Evolutionary conservation across 805 yeast species (phyloP), one percentile per base, ranked within the genome.

Genomic region (Lachancea dasiensis): DNA sequence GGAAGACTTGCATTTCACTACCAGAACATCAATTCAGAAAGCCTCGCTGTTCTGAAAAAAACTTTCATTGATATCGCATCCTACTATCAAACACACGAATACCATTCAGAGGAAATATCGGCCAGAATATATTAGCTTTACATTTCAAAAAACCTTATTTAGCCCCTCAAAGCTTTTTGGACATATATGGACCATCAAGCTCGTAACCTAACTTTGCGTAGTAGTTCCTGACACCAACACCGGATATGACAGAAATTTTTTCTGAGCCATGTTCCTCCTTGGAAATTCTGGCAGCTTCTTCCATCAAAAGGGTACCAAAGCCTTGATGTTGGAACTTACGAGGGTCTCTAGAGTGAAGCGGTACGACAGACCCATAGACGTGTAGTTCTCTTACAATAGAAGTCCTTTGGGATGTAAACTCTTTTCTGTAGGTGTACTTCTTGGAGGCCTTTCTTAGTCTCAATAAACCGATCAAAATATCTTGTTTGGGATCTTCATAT

Each of bases 321-420:
- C 98, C 98, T 69, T 92, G 98, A 68, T 92, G 98, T 67, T 92
- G 98, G 69, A 92, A 92, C 63, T 92, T 92, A 55, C 95, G 75
- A 31, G 98, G 98, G 63, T 92, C 98, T 49, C 97, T 74, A 3
- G 94, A 83, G 60, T 92, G 98, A 41, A 92, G 65, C 3, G 98
- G 97, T 15, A 92, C 98, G 14, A 89, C 98, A 3, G 95, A 84
- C 10, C 98, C 98, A 55, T 92, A 92, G 21, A 92, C 98, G 54
- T 92, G 98, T 48, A 92, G 69, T 61, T 92, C 98, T 63, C 98
- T 77, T n/a, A 92, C 97, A 38, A 92, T 78, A 2, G 96, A 86
- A 0, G 97, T 85, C 43, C 79, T 90, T 63, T 87, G 95, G 7
- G 68, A 61, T 0, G 77, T 78, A 54, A 92, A 78, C 56, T 92